Percentiles rank a stretch among this genome's conserved stretches.
phyloP scores from a whole-genome alignment of 306 rosid genomes.

The Vigna hirtella region DNA sequence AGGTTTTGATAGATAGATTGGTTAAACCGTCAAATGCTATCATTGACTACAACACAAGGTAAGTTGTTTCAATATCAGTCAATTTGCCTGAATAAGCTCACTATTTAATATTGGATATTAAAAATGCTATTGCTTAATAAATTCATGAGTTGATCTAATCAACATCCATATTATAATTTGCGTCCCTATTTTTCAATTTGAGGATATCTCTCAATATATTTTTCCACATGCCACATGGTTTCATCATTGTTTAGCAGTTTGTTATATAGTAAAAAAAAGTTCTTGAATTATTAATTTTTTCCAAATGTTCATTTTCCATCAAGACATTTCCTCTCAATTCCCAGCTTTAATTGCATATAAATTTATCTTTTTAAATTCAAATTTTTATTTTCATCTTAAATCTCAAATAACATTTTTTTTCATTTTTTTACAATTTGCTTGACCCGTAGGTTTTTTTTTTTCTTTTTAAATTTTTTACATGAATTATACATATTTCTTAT shows the following conservation, averaged over 20 bases:
- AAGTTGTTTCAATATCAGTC: conserved; percentile 20
- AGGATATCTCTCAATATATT: background rate
- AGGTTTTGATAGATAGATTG: conserved; percentile 90
- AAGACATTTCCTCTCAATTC: background rate
- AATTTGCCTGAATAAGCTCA: background rate
- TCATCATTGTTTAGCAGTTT: background rate
- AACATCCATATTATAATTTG: background rate
- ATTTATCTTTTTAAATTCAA: background rate
- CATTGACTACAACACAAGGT: conserved; percentile 91
- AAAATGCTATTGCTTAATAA: background rate
- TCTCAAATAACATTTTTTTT: background rate
- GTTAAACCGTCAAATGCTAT: conserved; percentile 90
- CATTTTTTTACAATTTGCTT: background rate
- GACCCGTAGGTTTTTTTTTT: background rate
- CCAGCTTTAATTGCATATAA: background rate
- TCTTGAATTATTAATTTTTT: background rate
- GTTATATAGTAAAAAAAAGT: background rate
- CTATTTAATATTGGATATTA: conserved; percentile 1
- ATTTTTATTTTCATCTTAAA: background rate
- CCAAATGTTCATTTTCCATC: background rate
- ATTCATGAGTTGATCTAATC: background rate
- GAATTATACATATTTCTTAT: background rate
- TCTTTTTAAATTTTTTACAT: background rate
- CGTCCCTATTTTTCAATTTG: background rate
- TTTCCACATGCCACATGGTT: background rate